Base-by-base conservation (phyloP, 805 yeast genomes). In the Lachancea dasiensis region DNA sequence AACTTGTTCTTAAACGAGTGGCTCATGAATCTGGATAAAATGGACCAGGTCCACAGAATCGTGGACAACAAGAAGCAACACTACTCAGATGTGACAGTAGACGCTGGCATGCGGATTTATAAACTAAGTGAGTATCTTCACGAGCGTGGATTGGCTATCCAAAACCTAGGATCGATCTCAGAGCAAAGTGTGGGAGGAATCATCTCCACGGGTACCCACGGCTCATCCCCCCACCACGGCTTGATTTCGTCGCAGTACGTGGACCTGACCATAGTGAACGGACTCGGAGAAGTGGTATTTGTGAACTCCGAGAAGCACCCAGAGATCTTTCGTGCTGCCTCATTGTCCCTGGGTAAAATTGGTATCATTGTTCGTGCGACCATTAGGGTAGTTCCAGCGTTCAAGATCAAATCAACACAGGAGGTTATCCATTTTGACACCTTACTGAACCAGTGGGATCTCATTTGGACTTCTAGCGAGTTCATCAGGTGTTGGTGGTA, bases 401-500 rank as follows among this genome's bases (percentile, higher is more conserved):
- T 84, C 62, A 84, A 85, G 41, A 72, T 90, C 45, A 80, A 76
- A 58, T 80, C 95, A 6, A 70, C 75, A 33, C 92, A 86, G 56
- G 95, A 86, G 61, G 81, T 87, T 24, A 79, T 90, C 50, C 67
- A 77, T 19, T 86, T 90, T 52, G 82, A 81, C 18, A 75, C 86
- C 5, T 64, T 90, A 17, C 61, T 90, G 49, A 68, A 76, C 43
- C 63, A 65, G 42, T 86, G 95, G 86, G 86, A 82, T 48, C 68
- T 69, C 11, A 61, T 90, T 31, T 90, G 97, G 95, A 75, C 84
- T 3, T 78, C 86, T 32, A 73, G 86, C n/a, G 98, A 90, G 63
- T 90, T 78, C 54, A 81, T 87, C 31, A 76, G 97, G 47, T 76
- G 87, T 34, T 90, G 97, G 97, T 92, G 97, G 97, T 92, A 83